Percentiles rank a stretch among this genome's conserved stretches.
Conservation (phyloP, 2,329 filamentous ascomycete genomes). For the Hypoxylon sp. region DNA sequence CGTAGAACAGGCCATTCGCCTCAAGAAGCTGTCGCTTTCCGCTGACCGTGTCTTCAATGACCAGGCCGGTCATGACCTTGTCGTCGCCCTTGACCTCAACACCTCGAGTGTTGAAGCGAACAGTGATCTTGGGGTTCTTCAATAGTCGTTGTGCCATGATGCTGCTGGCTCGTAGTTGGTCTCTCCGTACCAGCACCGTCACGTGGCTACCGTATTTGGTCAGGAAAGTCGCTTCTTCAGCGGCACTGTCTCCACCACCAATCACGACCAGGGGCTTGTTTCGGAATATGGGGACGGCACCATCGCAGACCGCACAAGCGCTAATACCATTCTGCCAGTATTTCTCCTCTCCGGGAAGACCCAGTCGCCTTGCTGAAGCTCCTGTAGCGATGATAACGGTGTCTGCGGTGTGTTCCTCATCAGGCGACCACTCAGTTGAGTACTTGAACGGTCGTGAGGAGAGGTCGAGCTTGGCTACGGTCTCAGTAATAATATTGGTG, state of each 20-base stretch:
- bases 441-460: slow-evolving; percentile 89
- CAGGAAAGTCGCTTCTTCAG: slow-evolving; percentile 96
- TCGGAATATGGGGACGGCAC: slow-evolving; percentile 96
- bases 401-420: slow-evolving; percentile 88
- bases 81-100: slow-evolving; percentile 88
- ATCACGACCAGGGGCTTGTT: slow-evolving; percentile 97
- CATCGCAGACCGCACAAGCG: slow-evolving; percentile 97
- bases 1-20: slow-evolving; percentile 96
- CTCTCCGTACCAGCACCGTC: slow-evolving; percentile 90
- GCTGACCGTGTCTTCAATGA: slow-evolving; percentile 83
- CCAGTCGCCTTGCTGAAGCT: slow-evolving; percentile 87
- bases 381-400: slow-evolving; percentile 95
- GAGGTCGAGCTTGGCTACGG: slow-evolving; percentile 89
- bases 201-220: slow-evolving; percentile 98
- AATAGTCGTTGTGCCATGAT: slow-evolving; percentile 92
- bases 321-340: slow-evolving; percentile 99
- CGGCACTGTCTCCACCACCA: slow-evolving; percentile 95
- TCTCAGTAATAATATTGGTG: slow-evolving; percentile 93
- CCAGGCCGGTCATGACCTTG: slow-evolving; percentile 90
- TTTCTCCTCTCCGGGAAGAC: slow-evolving; percentile 88
- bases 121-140: slow-evolving; percentile 88
- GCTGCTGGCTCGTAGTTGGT: slow-evolving; percentile 87
- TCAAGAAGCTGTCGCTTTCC: slow-evolving; percentile 86
- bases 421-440: slow-evolving; percentile 90
- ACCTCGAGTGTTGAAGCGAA: slow-evolving; percentile 86